Base-by-base conservation (phyloP, 2,329 filamentous ascomycete species). In the Fusarium devonianum region DNA sequence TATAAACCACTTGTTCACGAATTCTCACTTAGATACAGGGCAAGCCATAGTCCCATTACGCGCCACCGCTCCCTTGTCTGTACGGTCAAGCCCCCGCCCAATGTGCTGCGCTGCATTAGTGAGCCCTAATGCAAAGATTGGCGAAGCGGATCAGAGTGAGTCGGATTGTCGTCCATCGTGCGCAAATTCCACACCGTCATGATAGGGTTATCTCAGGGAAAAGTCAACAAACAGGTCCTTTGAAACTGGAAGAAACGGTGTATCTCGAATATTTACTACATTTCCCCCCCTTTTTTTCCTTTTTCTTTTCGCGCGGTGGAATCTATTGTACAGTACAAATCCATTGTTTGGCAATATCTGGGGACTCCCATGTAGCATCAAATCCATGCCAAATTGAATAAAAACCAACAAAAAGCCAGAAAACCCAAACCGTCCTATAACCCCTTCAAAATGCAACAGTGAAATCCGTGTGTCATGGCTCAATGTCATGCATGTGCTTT, bases 371-470 rank as follows among this genome's bases (percentile, higher is more conserved):
- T 65, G 54, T 62, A 66, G 39, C 47, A 58, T 26, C 29, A 32
- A 32, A 32, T 32, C 29, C 29, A 32, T 32, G n/a, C n/a, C 13
- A 32, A 29, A 28, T 18, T 30, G 25, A 45, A 45, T 28, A 45
- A 53, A 54, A 57, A 40, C 30, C 36, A 39, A 50, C 34, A 41
- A 33, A 49, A 26, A 32, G 39, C 44, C 39, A 34, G n/a, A 56
- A 48, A 60, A 51, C 52, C 35, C 44, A 62, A 50, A 45, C 58
- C 53, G 25, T 52, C 58, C 52, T 62, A 26, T 39, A 66, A 64
- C 63, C 63, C 63, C 62, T 60, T 56, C 47, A 38, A 57, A 63
- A 66, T 66, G 63, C 63, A 65, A 49, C 53, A 37, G 38, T 63
- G 58, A 61, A 61, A 55, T 39, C 42, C 42, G 35, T 52, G 35